Evolutionary conservation across 192 early-diverging fungal species (phyloP), one percentile per base, ranked within the genome.

Genomic region (Chytriomyces confervae): DNA sequence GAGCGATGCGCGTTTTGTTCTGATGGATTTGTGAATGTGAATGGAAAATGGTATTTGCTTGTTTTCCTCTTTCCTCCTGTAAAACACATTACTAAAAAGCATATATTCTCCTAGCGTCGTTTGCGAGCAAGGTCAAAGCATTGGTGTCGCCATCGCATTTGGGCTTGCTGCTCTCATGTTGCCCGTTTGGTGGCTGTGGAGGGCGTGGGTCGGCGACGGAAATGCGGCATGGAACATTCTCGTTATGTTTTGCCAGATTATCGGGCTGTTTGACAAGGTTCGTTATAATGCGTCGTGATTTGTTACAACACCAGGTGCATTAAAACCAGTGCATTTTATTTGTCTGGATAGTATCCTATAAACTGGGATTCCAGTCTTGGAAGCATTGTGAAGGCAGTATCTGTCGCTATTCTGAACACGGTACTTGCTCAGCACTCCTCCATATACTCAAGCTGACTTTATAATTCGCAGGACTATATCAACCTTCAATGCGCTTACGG

Each of bases 151-250:
- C 7, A 62, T 73, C 23, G 57, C 13, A 9, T 73, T 73, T 27
- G 72, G 61, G 16, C 16, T 73, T 43, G 72, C 61, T 27, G 60
- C 24, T 46, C 8, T 36, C 9, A 8, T 61, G 1, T 45, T 62
- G 61, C 72, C 72, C 1, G 72, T 13, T 13, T 73, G 72, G 72
- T 73, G 72, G 72, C 61, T 73, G 8, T 73, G 72, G 72, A 73
- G 72, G 50, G 72, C 72, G 24, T 48, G 61, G 44, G 3, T 63
- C 7, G 72, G 72, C 13, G 36, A 46, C 47, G 9, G 24, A 8
- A 73, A 63, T 46, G 57, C 72, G 7, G 72, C 72, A 0, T 73
- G 61, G 53, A 61, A 61, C 16, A 45, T 73, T 73, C 18, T 73
- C 27, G 27, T 73, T 3, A 73, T 62, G 57, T 73, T 44, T 43